Conservation (phyloP, 1,284 basidiomycete genomes). For the Trichosporon sp. region DNA sequence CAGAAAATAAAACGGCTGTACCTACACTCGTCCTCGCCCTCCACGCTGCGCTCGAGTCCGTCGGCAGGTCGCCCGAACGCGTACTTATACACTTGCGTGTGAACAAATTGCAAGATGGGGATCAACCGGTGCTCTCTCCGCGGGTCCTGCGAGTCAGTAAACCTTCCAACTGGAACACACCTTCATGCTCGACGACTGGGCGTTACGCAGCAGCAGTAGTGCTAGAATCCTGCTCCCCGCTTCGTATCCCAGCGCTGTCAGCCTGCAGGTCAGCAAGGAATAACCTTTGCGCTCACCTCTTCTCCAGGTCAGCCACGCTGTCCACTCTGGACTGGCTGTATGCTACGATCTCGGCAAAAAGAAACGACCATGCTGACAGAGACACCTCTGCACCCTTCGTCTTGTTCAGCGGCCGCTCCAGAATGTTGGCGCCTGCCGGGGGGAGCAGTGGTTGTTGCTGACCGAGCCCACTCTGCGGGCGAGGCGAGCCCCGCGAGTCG, state of each 20-base stretch:
- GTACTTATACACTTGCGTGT: constrained; percentile 89
- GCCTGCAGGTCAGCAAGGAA: constrained; percentile 52
- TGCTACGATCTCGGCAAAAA: constrained; percentile 86
- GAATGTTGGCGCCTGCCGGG: constrained; percentile 49
- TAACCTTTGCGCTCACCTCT: constrained; percentile 53
- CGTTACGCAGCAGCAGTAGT: constrained; percentile 45
- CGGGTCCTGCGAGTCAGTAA: constrained; percentile 64
- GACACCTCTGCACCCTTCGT: constrained; percentile 74
- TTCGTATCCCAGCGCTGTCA: constrained; percentile 85
- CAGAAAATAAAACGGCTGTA: neutral
- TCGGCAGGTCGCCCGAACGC: constrained; percentile 92
- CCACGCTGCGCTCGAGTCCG: constrained; percentile 89
- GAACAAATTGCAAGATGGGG: constrained; percentile 82
- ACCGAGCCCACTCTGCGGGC: constrained; percentile 3
- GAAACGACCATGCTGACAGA: constrained; percentile 73
- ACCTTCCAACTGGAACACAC: constrained; percentile 50
- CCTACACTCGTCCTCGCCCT: constrained; percentile 91
- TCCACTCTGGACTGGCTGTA: constrained; percentile 93
- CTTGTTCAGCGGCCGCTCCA: constrained; percentile 80
- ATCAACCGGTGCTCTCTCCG: constrained; percentile 83
- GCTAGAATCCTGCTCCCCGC: constrained; percentile 72
- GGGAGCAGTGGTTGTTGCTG: neutral
- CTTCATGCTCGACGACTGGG: constrained; percentile 42
- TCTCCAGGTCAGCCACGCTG: constrained; percentile 91
- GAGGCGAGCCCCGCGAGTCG: constrained; percentile 11